Evolutionary conservation across 495 filamentous ascomycete genomes (phyloP).

Genomic region (Eremomyces bilateralis): DNA sequence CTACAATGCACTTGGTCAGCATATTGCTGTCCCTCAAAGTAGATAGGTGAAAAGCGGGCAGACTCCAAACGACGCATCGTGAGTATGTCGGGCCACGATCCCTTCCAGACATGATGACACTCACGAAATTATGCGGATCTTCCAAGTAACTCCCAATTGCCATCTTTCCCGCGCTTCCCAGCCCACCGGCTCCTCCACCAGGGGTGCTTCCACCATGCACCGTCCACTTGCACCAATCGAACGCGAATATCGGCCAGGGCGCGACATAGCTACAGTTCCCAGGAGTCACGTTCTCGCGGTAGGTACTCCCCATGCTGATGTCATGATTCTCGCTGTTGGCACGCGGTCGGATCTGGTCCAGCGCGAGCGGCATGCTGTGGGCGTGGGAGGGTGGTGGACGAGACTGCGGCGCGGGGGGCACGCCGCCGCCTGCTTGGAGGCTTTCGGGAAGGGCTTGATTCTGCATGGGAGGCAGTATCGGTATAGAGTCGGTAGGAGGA

Average conservation of each 20-base stretch:
- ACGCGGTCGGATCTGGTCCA: slow-evolving; percentile 73
- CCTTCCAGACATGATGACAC: slow-evolving; percentile 14
- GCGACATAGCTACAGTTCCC: slow-evolving; percentile 79
- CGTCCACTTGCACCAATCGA: slow-evolving; percentile 99
- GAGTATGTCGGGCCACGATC: no score
- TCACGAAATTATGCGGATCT: slow-evolving; percentile 92
- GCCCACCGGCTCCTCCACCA: slow-evolving; percentile 20
- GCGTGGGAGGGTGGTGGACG: no score
- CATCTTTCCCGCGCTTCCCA: slow-evolving; percentile 53
- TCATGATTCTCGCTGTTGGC: slow-evolving; percentile 46
- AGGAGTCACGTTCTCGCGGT: slow-evolving; percentile 10
- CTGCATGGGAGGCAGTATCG: no score
- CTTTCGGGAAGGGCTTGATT: no score
- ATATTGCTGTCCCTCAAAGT: no score
- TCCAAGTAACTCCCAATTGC: slow-evolving; percentile 91
- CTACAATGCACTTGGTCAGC: slow-evolving; percentile 20
- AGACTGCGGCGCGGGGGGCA: no score
- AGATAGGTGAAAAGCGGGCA: not conserved
- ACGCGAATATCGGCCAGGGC: slow-evolving; percentile 85
- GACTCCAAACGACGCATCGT: no score
- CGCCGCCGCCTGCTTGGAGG: no score
- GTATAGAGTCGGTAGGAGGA: no score
- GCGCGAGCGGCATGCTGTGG: slow-evolving; percentile 61
- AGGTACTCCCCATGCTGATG: slow-evolving; percentile 16
- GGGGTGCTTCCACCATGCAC: slow-evolving; percentile 16